Conservation (phyloP, 192 early-diverging fungal genomes). For the Linnemannia exigua region DNA sequence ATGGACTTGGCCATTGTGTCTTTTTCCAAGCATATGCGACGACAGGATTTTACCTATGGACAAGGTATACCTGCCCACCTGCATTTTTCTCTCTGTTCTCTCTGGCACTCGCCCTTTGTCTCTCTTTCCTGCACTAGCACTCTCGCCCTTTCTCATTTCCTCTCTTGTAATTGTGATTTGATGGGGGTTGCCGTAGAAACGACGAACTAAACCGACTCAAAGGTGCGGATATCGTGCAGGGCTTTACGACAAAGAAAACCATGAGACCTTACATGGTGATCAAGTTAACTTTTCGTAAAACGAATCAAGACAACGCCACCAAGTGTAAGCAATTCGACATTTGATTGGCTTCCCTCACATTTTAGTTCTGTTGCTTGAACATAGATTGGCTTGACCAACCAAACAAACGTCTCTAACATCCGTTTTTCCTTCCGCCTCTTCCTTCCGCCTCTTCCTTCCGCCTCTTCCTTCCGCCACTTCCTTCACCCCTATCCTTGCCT, state of each 20-base stretch:
- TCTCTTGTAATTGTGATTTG: neutral
- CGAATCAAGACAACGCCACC: neutral
- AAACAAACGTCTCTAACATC: no score
- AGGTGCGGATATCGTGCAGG: neutral
- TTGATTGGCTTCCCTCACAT: no score
- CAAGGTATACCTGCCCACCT: neutral
- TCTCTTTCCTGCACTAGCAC: neutral
- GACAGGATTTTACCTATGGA: slow-evolving; percentile 1
- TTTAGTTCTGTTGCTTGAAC: no score
- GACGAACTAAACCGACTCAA: slow-evolving; percentile 2
- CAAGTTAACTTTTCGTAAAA: slow-evolving; percentile 15
- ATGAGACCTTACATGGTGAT: neutral
- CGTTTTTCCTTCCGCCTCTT: no score
- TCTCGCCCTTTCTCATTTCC: neutral
- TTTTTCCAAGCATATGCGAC: slow-evolving; percentile 7
- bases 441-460: no score
- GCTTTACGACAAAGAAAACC: slow-evolving; percentile 5
- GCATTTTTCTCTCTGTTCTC: neutral
- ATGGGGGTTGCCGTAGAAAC: neutral
- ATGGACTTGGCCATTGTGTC: neutral
- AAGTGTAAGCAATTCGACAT: neutral
- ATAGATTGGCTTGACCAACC: no score
- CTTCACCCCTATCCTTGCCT: no score
- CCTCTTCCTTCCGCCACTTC: no score
- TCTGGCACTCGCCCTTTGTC: neutral